Base-by-base conservation (phyloP, 345 rosid genomes). In the Gossypium sturtianum region DNA sequence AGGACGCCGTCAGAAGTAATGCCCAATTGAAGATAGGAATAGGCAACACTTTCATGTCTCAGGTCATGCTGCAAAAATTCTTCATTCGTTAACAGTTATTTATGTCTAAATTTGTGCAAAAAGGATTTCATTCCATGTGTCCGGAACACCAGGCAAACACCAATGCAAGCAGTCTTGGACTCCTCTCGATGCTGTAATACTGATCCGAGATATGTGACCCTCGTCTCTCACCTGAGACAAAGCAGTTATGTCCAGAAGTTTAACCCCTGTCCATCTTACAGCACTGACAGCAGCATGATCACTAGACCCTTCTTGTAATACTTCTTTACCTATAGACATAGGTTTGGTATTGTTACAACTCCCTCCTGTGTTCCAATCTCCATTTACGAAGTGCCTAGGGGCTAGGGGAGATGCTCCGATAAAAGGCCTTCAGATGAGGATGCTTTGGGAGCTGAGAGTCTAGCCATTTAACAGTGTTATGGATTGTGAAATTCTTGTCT, bases 321-420 rank as follows among this genome's bases (percentile, higher is more conserved):
- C 74, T 78, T 88, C 93, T 83, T 84, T 92, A 12, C 95, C 97
- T 1, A 88, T 58, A 11, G 95, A 89, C 93, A 89, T 83, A 3
- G 97, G 97, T 19, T 76, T 78, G 2, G 93, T 88, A 74, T 90
- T 90, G 82, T 90, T 77, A 71, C 95, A 92, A 83, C 93, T 92
- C 57, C 95, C 97, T 72, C 95, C 97, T 0, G 89, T 92, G 78
- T 92, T 90, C 97, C 97, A 92, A 56, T 90, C 97, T 45, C 97
- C 97, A 7, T 90, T 87, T 15, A 80, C 86, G 72, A 90, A 92
- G 86, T 92, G 95, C 80, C 95, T 83, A 4, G 97, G 94, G 0
- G 97, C 95, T 83, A 4, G 97, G 94, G 0, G 97, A 90, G 74
- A 88, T 88, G 83, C 90, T 92, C 45, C 97, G 70, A 64, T 86